Conservation (phyloP, 225 moss, liverwort and hornwort genomes). For the Polytrichum formosum region DNA sequence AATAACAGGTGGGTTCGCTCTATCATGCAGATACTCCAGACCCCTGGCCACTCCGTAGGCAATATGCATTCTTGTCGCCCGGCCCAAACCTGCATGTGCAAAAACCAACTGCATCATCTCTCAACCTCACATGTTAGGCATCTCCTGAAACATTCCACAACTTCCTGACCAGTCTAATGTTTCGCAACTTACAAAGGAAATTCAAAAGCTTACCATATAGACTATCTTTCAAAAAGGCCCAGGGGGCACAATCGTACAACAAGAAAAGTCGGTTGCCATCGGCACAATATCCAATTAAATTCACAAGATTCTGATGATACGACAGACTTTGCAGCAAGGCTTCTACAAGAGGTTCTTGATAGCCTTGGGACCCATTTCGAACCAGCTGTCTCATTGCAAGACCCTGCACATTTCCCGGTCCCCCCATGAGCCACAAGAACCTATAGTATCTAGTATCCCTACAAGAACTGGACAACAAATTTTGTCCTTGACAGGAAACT, state of each 20-base stretch:
- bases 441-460: no score
- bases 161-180: no score
- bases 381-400: conserved; percentile 98
- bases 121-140: not conserved
- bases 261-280: conserved; percentile 92
- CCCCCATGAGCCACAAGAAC: not conserved
- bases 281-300: conserved; percentile 95
- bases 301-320: conserved; percentile 93
- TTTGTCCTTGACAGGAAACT: no score
- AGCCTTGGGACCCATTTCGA: conserved; percentile 90
- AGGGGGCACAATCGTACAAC: conserved; percentile 93
- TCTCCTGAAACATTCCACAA: not conserved
- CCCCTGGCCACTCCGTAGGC: conserved; percentile 95
- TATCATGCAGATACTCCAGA: conserved; percentile 93
- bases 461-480: no score
- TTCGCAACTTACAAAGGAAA: not conserved
- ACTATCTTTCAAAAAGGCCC: conserved; percentile 92
- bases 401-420: conserved; percentile 38
- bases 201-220: conserved; percentile 68
- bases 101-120: no score
- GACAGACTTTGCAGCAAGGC: conserved; percentile 95
- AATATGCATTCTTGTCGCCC: conserved; percentile 96
- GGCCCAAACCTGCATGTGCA: conserved; percentile 74
- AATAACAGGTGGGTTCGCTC: conserved; percentile 96
- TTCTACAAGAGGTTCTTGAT: conserved; percentile 91